Evolutionary conservation across 2,329 filamentous ascomycete genomes (phyloP), one percentile per base, ranked within the genome.

Genomic region (Claviceps humidiphila): DNA sequence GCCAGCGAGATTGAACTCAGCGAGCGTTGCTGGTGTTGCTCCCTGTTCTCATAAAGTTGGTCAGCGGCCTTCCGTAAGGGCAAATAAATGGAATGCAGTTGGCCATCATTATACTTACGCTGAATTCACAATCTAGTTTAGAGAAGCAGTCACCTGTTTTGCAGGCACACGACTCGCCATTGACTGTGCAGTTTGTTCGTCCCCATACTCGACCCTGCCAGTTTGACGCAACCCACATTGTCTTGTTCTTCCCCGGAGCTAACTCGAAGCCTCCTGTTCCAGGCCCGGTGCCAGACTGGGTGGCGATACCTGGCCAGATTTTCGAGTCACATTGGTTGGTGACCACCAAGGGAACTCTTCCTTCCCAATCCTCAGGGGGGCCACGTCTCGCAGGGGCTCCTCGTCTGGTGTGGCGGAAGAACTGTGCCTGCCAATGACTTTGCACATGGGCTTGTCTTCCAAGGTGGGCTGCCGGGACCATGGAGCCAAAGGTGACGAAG

Each of bases 181-280:
- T 80, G 65, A 89, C 88, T 41, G 78, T 86, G 69, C 88, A 94
- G 63, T 93, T 93, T 17, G 87, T 91, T 51, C 88, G 75, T 13
- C 82, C 88, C 88, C 87, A 93, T 30, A 93, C 73, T 51, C 88
- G 79, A 9, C 88, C 88, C 63, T 87, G 82, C 88, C 87, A 94
- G 58, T 88, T 80, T 49, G 77, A 71, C 11, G 81, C 78, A 24
- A 93, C 85, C 51, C 75, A 80, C 55, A 89, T 70, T 43, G 76
- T 75, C 55, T 67, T 77, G 51, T 75, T 80, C 38, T 75, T 70
- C 45, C 83, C 80, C 3, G 78, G 64, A 1, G 67, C 62, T 39
- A 91, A 74, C 60, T 81, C 75, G 62, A 91, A 93, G 8, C 87
- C 88, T 20, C 78, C 80, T 11, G 72, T 74, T 2, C 74, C 74